Base-by-base conservation (phyloP, 2,329 filamentous ascomycete genomes). In the Arthrinium puccinioides region DNA sequence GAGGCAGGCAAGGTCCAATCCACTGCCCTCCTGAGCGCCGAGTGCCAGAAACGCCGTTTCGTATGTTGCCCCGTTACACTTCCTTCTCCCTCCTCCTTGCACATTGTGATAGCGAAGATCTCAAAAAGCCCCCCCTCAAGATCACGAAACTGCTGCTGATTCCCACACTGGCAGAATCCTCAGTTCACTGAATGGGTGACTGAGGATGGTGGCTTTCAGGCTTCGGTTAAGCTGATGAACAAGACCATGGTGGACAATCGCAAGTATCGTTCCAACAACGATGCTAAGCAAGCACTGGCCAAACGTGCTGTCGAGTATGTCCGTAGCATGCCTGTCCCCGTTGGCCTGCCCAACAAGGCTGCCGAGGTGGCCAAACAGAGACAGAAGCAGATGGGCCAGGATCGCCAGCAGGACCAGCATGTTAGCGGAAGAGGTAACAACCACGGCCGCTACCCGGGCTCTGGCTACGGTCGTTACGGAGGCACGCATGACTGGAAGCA, bases 1-100 rank as follows among this genome's bases (percentile, higher is more conserved):
- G 20, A n/a, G 18, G 15, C 21, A 37, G 11, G 34, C 24, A 21
- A 15, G 18, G 13, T 15, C 27, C 36, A 31, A 37, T 20, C 37
- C n/a, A 32, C 20, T 21, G 21, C 18, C 19, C 28, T 42, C 13
- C 35, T 48, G 5, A 49, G 40, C 41, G 23, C 23, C 2, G 48
- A 52, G 28, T 57, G 53, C 33, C 53, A 57, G 41, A 42, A 44
- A 21, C 46, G 53, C 2, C 28, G 39, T 13, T 57, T 56, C 28
- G n/a, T n/a, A n/a, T n/a, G n/a, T 9, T 9, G 24, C 14, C 14
- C 24, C 9, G 24, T 9, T 26, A 14, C 9, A 26, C 9, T 14
- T 9, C 9, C 9, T 9, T 9, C 9, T 9, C 9, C 24, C 24
- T 9, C 9, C 14, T 26, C 14, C 24, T 9, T 26, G n/a, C 24